These are phyloP conservation scores for Rhizopus delemar DNA, from an alignment of 371 early-diverging fungal genomes.

Conservation along the genomic window DNA sequence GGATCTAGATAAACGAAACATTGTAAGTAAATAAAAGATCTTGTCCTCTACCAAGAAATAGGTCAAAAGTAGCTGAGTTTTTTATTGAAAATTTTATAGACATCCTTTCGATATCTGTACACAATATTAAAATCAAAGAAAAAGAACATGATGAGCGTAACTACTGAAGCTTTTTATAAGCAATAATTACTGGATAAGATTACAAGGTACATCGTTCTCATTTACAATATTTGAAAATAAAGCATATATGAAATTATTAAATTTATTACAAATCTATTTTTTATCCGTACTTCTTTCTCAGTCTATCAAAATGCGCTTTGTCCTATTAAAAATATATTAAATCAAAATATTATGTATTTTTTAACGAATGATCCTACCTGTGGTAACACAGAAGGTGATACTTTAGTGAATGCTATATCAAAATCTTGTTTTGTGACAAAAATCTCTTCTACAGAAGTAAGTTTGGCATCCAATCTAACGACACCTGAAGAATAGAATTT, in stretches of 20 bases:
- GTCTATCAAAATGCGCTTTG: slow-evolving; percentile 29
- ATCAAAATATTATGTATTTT: slow-evolving; percentile 1
- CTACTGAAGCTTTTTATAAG: too few relatives aligned
- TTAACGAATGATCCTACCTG: slow-evolving; percentile 36
- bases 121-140: too few relatives aligned
- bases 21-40: neutral
- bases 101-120: too few relatives aligned
- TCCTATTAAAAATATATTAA: slow-evolving; percentile 18
- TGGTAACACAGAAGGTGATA: slow-evolving; percentile 82
- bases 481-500: slow-evolving; percentile 49
- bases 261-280: slow-evolving; percentile 2
- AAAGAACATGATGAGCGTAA: too few relatives aligned
- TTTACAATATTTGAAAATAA: too few relatives aligned
- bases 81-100: neutral
- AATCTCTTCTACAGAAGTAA: slow-evolving; percentile 36
- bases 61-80: slow-evolving; percentile 1
- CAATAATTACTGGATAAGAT: too few relatives aligned
- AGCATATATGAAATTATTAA: neutral
- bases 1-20: slow-evolving; percentile 2
- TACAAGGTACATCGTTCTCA: too few relatives aligned
- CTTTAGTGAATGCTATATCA: slow-evolving; percentile 76
- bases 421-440: slow-evolving; percentile 75
- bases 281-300: slow-evolving; percentile 40
- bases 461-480: slow-evolving; percentile 19
- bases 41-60: neutral